Base-by-base conservation (phyloP, 805 yeast species). In the Ogataea neopini region DNA sequence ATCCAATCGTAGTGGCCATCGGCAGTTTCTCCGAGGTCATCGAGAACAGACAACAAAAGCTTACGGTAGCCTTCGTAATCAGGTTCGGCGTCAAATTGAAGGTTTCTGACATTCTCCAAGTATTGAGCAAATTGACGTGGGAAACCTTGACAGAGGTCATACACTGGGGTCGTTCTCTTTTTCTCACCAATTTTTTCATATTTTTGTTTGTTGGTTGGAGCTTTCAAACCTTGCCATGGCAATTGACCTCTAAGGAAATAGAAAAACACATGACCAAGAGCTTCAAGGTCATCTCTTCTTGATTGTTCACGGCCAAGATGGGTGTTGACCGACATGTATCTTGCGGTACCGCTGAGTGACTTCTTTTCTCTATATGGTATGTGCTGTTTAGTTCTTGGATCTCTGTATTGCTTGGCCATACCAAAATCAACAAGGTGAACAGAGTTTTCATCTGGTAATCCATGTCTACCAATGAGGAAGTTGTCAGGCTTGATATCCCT, bases 151-250 rank as follows among this genome's bases (percentile, higher is more conserved):
- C 97, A 87, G 50, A 94, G 75, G 56, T 89, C 97, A 58, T 78
- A 79, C 51, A 91, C 86, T 41, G 87, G 84, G 1, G 99, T 92
- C 2, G 89, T 77, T 70, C 91, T 89, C 67, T 94, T 94, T 73
- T 90, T 92, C 65, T 91, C 95, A 50, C 99, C 98, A 67, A 94
- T 94, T 67, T 90, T 91, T 68, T 94, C 98, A 69, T 94, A 94
- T 71, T 94, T 94, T 61, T 89, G 97, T 71, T 94, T 92, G 75
- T 94, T 94, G 34, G 96, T 91, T 56, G 97, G 97, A 6, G 99
- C 99, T 68, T 94, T 92, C 57, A 94, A 76, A 20, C 99, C 99
- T 74, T 94, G 99, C 99, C 99, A 94, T 52, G 99, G 99, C 62
- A 94, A 75, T 49, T 88, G 88, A 39, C 99, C 99, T 59, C 96